phyloP scores from a whole-genome alignment of 805 yeast genomes.

The Yarrowia sp. region DNA sequence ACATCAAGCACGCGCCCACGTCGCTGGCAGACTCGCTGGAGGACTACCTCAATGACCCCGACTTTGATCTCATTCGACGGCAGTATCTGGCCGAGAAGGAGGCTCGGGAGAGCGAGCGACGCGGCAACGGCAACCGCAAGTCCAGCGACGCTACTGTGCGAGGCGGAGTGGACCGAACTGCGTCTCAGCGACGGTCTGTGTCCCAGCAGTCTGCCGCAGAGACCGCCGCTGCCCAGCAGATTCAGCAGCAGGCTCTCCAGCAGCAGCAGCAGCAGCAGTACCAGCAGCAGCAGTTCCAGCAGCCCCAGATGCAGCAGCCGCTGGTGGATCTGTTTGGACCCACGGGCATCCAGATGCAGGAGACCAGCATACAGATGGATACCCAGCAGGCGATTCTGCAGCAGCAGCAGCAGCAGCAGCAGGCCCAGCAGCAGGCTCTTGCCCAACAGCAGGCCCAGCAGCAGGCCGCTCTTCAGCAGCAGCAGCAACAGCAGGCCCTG shows the following conservation, averaged over 20 bases:
- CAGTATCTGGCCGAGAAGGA: slow-evolving; percentile 72
- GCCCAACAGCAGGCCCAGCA: slow-evolving; percentile 30
- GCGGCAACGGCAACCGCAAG: slow-evolving; percentile 11
- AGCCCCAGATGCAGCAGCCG: slow-evolving; percentile 33
- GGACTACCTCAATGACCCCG: slow-evolving; percentile 83
- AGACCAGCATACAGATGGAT: slow-evolving; percentile 31
- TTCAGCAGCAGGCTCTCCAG: slow-evolving; percentile 33
- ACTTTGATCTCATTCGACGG: slow-evolving; percentile 73
- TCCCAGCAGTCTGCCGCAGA: slow-evolving; percentile 32
- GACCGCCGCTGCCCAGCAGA: slow-evolving; percentile 33
- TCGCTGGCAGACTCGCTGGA: slow-evolving; percentile 82
- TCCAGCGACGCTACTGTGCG: slow-evolving; percentile 7
- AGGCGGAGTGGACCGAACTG: background rate
- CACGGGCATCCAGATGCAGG: slow-evolving; percentile 28
- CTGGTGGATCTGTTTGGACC: slow-evolving; percentile 28
- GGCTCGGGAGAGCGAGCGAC: slow-evolving; percentile 37
- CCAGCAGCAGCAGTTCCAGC: slow-evolving; percentile 30
- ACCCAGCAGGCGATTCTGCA: slow-evolving; percentile 27
- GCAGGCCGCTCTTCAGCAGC: slow-evolving; percentile 30
- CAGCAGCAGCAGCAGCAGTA: slow-evolving; percentile 31
- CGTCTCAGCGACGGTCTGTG: slow-evolving; percentile 29
- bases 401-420: slow-evolving; percentile 29
- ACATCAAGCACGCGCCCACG: slow-evolving; percentile 95
- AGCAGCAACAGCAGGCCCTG: slow-evolving; percentile 28
- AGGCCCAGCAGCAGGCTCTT: slow-evolving; percentile 31